These are phyloP conservation scores for Macrophomina tecta DNA, from an alignment of 2,329 filamentous ascomycete species.

Conservation along the genomic window DNA sequence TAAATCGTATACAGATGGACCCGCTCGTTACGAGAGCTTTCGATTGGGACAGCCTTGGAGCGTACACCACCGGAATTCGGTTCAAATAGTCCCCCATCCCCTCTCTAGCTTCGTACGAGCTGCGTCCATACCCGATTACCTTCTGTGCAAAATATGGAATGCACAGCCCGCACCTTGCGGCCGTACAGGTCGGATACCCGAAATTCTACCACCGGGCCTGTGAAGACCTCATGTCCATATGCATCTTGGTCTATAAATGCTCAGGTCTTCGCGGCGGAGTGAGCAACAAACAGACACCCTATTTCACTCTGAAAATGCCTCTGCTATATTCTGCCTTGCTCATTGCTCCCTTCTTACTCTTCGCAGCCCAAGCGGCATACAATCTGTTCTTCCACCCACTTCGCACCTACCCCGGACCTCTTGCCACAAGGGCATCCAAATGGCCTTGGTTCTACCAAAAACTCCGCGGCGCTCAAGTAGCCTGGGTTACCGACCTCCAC, in stretches of 20 bases:
- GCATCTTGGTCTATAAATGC: too few relatives aligned
- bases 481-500: neutral
- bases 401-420: slow-evolving; percentile 22
- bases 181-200: too few relatives aligned
- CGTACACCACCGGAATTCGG: too few relatives aligned
- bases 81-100: too few relatives aligned
- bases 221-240: too few relatives aligned
- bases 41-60: neutral
- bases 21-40: neutral
- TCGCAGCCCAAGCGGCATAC: neutral
- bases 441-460: neutral
- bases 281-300: too few relatives aligned
- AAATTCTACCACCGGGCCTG: too few relatives aligned
- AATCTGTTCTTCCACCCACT: slow-evolving; percentile 21
- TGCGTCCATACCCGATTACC: too few relatives aligned
- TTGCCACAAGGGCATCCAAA: neutral
- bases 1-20: neutral
- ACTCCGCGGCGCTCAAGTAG: neutral
- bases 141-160: too few relatives aligned
- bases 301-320: neutral
- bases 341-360: neutral
- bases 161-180: too few relatives aligned
- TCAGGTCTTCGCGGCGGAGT: too few relatives aligned
- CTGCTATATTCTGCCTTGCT: neutral
- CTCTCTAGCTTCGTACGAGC: too few relatives aligned